Conservation (phyloP, 257 asterid species). For the Parsonsia alboflavescens region DNA sequence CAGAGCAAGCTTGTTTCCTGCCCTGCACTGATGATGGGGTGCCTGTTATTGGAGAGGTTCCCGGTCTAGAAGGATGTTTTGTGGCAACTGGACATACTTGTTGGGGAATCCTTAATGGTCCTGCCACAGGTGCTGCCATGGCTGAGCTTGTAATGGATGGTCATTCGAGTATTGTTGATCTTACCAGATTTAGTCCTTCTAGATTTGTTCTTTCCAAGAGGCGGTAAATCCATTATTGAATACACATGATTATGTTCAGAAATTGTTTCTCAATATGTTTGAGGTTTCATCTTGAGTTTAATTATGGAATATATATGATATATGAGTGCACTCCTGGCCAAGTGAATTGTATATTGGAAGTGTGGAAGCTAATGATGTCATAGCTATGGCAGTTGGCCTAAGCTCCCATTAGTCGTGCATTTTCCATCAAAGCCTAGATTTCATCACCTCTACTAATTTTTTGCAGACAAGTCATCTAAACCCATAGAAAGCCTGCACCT, state of each 20-base stretch:
- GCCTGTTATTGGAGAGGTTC: conserved; percentile 77
- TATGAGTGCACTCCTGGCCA: too few species aligned
- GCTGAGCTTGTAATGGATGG: conserved; percentile 79
- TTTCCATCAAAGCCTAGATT: background rate
- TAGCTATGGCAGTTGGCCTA: background rate
- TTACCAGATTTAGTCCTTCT: conserved; percentile 45
- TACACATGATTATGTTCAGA: background rate
- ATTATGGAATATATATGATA: too few species aligned
- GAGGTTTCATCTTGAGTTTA: too few species aligned
- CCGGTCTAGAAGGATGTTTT: conserved; percentile 65
- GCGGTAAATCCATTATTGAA: conserved; percentile 5
- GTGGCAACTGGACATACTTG: conserved; percentile 90
- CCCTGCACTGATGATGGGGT: conserved; percentile 77
- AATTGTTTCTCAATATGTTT: background rate
- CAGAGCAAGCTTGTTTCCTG: conserved; percentile 88
- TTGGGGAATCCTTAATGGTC: conserved; percentile 96
- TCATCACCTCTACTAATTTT: background rate
- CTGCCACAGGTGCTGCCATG: conserved; percentile 84
- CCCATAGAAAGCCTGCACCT: background rate
- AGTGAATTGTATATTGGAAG: too few species aligned
- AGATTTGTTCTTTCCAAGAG: conserved; percentile 38
- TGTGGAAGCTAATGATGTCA: too few species aligned
- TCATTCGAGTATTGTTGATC: conserved; percentile 47
- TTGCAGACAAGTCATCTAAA: background rate
- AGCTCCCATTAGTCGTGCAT: background rate